Conservation (phyloP, 257 asterid species). For the Jacaranda copaia region DNA sequence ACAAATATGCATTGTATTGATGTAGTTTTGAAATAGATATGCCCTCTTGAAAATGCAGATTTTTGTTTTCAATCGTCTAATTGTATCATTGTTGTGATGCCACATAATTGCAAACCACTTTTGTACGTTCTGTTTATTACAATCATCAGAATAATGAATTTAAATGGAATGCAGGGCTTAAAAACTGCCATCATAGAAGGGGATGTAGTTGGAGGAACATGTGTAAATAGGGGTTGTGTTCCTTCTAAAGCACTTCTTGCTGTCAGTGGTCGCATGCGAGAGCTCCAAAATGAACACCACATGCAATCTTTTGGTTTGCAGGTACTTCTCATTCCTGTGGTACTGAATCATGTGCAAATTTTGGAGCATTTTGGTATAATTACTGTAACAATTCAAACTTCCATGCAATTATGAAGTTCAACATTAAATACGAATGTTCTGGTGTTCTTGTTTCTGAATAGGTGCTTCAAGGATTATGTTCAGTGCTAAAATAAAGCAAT, state of each 20-base stretch:
- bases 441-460: constrained; percentile 22
- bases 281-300: constrained; percentile 86
- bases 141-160: constrained; percentile 14
- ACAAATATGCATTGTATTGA: neutral
- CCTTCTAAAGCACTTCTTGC: constrained; percentile 95
- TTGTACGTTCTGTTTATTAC: constrained; percentile 22
- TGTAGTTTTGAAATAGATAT: neutral
- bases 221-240: constrained; percentile 91
- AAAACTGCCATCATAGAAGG: constrained; percentile 93
- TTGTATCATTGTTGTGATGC: constrained; percentile 13
- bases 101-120: constrained; percentile 24
- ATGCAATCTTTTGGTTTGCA: constrained; percentile 89
- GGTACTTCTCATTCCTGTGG: constrained; percentile 52
- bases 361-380: constrained; percentile 20
- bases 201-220: constrained; percentile 89
- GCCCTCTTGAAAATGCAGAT: constrained; percentile 20
- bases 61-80: constrained; percentile 7
- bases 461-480: neutral
- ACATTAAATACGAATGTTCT: neutral
- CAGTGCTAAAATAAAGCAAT: constrained; percentile 2
- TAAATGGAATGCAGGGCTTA: constrained; percentile 63
- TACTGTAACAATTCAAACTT: neutral
- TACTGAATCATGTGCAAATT: neutral
- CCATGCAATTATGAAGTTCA: constrained; percentile 7
- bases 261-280: constrained; percentile 93